A percentile compares a stretch with the other conserved stretches of the same genome.
These are phyloP conservation scores for Chrysoporthe austroafricana DNA, from an alignment of 2,329 filamentous ascomycete species.

Conservation along the genomic window DNA sequence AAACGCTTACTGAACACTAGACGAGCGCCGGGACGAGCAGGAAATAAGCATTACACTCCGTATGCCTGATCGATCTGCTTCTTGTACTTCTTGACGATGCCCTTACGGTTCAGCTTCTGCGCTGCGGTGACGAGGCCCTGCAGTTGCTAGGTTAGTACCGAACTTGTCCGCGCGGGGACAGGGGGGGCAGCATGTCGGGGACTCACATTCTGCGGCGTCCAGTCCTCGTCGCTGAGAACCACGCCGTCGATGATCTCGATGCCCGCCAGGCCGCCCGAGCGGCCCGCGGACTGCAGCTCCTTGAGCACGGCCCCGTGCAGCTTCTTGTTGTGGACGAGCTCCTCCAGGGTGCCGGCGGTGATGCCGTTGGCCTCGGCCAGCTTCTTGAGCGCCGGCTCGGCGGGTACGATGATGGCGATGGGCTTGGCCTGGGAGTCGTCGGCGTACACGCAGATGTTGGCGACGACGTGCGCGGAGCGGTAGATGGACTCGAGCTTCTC, in stretches of 20 bases:
- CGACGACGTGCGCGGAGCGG: constrained; percentile 54
- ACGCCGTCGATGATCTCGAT: constrained; percentile 76
- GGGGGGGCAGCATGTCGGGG: neutral
- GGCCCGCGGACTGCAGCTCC: constrained; percentile 65
- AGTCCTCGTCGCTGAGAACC: constrained; percentile 73
- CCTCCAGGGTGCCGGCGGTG: constrained; percentile 61
- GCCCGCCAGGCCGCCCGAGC: constrained; percentile 63
- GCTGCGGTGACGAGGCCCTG: constrained; percentile 70
- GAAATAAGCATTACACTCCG: constrained; percentile 37
- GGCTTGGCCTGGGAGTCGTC: constrained; percentile 55
- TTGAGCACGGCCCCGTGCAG: constrained; percentile 65
- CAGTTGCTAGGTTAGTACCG: constrained; percentile 35
- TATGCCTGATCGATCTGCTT: constrained; percentile 66
- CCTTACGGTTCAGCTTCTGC: constrained; percentile 73
- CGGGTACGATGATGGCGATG: constrained; percentile 60
- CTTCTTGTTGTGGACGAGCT: constrained; percentile 70
- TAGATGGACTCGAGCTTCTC: constrained; percentile 68
- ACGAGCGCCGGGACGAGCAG: neutral
- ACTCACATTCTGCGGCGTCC: constrained; percentile 75
- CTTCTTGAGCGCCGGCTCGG: constrained; percentile 59
- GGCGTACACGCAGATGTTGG: constrained; percentile 61
- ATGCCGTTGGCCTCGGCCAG: constrained; percentile 49
- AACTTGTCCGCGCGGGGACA: no score
- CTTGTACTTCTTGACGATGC: constrained; percentile 65
- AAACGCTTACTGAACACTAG: constrained; percentile 14